Conservation (phyloP, 495 filamentous ascomycete species). For the Pseudevernia furfuracea region DNA sequence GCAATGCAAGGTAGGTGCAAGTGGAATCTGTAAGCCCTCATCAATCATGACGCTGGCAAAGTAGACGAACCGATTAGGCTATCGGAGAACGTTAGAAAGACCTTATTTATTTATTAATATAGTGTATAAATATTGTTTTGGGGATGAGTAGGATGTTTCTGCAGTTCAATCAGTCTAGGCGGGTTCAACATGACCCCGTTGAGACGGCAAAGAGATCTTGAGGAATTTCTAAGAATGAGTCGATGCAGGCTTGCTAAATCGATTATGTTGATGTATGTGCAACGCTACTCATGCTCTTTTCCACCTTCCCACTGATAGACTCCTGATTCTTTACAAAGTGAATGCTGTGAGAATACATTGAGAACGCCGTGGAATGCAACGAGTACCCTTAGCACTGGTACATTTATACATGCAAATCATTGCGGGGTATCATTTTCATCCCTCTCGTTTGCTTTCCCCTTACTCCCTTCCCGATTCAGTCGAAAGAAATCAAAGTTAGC, state of each 20-base stretch:
- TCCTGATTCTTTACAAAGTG: neutral
- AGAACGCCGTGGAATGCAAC: neutral
- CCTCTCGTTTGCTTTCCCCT: slow-evolving; percentile 17
- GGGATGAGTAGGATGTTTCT: neutral
- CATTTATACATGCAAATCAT: neutral
- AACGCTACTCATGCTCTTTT: neutral
- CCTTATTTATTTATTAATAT: too few species aligned
- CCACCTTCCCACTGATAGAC: neutral
- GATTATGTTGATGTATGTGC: neutral
- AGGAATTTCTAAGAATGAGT: neutral
- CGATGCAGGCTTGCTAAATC: neutral
- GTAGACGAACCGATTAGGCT: too few species aligned
- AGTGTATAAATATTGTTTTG: neutral
- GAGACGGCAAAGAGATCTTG: neutral
- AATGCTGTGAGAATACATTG: neutral
- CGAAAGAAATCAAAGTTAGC: slow-evolving; percentile 14
- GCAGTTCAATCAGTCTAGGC: neutral
- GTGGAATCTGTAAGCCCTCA: neutral
- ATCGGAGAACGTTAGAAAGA: too few species aligned
- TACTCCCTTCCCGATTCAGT: slow-evolving; percentile 11
- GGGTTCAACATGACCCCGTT: neutral
- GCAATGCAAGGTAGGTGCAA: neutral
- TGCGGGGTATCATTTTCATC: slow-evolving; percentile 7
- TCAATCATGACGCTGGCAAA: too few species aligned
- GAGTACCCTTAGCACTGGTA: neutral